Conservation (phyloP, 164 flowering plant species). For the Aristolochia fimbriata region DNA sequence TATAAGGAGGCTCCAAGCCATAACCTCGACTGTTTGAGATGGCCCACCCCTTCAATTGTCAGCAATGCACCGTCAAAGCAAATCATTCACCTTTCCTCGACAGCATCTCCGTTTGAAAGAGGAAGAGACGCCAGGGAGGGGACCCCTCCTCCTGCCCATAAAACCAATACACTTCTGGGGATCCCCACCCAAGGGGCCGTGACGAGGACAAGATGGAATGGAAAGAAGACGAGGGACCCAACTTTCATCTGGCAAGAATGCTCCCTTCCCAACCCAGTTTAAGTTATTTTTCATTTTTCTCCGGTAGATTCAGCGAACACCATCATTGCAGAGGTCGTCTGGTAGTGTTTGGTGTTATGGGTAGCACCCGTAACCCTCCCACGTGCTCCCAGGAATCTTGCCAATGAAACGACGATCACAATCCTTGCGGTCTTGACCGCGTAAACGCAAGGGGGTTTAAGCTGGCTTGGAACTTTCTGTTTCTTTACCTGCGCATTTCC, state of each 20-base stretch:
- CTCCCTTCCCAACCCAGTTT: not conserved
- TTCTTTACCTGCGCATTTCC: too few relatives aligned
- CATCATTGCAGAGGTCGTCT: not conserved
- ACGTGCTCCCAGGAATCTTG: constrained; percentile 1
- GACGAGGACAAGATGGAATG: too few relatives aligned
- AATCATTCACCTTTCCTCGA: not conserved
- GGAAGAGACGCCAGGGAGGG: not conserved
- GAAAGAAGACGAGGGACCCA: not conserved
- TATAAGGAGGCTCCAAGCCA: not conserved
- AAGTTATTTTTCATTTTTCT: too few relatives aligned
- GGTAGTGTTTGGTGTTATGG: not conserved
- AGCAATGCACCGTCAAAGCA: not conserved
- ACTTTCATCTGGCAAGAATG: not conserved
- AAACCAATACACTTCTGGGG: too few relatives aligned
- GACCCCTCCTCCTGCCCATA: not conserved
- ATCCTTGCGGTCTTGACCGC: too few relatives aligned
- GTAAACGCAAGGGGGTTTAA: too few relatives aligned
- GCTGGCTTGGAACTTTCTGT: too few relatives aligned
- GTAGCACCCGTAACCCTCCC: not conserved
- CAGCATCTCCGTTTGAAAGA: constrained; percentile 1
- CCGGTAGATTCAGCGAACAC: not conserved
- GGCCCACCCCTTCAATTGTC: constrained; percentile 1
- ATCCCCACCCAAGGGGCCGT: too few relatives aligned
- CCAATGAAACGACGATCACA: too few relatives aligned
- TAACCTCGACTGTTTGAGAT: not conserved